These are phyloP conservation scores for Apophysomyces ossiformis DNA, from an alignment of 371 early-diverging fungal genomes.

Conservation along the genomic window DNA sequence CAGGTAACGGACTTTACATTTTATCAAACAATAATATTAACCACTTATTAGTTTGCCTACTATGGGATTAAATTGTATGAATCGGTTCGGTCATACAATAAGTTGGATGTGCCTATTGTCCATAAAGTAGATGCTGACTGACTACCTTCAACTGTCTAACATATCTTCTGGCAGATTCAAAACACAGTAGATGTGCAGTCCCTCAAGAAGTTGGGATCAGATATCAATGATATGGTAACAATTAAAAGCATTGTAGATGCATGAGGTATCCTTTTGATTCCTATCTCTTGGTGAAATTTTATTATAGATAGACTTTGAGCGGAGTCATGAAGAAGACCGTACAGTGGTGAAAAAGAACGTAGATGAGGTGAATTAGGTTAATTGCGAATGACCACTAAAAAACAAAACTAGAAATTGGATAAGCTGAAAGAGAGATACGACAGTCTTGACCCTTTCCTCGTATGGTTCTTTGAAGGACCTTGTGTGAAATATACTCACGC, in stretches of 20 bases:
- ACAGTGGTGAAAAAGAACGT: conserved; percentile 65
- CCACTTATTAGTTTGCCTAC: conserved; percentile 53
- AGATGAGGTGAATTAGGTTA: conserved; percentile 66
- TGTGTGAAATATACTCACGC: background rate
- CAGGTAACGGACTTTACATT: conserved; percentile 47
- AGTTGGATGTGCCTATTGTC: conserved; percentile 24
- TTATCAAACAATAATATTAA: conserved; percentile 18
- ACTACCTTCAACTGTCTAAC: background rate
- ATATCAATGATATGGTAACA: conserved; percentile 61
- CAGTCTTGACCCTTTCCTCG: conserved; percentile 57
- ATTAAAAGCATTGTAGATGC: background rate
- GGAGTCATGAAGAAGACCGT: conserved; percentile 58
- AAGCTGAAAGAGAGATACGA: conserved; percentile 61
- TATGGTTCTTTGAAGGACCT: conserved; percentile 15
- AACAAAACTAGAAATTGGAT: conserved; percentile 56
- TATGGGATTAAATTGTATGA: conserved; percentile 58
- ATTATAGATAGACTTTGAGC: conserved; percentile 74
- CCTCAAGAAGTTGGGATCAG: conserved; percentile 57
- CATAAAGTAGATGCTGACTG: conserved; percentile 33
- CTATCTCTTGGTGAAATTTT: background rate
- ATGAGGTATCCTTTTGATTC: background rate
- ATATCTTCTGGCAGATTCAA: conserved; percentile 27
- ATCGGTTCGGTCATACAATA: conserved; percentile 28
- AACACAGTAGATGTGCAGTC: conserved; percentile 33
- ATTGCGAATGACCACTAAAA: background rate